These are phyloP conservation scores for Hypoxylon rickii DNA, from an alignment of 495 filamentous ascomycete species.

Conservation along the genomic window DNA sequence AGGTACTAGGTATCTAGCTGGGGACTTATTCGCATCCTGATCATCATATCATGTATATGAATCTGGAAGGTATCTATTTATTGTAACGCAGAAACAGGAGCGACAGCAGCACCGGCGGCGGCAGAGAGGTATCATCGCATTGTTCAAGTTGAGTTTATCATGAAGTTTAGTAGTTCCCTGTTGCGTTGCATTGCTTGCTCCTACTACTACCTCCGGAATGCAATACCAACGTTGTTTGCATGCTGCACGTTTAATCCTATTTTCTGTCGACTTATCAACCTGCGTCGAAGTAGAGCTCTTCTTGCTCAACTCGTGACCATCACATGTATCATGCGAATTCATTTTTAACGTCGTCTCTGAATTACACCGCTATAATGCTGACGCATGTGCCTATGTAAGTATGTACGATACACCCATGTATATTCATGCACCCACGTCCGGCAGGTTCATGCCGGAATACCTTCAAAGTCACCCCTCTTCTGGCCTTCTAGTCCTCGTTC, in stretches of 20 bases:
- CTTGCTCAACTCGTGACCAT: background rate
- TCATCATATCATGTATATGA: background rate
- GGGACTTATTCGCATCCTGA: no score
- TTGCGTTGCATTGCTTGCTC: background rate
- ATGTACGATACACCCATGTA: background rate
- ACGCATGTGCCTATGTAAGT: background rate
- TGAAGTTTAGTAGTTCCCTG: background rate
- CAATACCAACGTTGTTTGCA: background rate
- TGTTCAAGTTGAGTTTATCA: background rate
- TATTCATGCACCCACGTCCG: background rate
- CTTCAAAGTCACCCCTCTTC: background rate
- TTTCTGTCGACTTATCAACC: background rate
- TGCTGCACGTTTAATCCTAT: background rate
- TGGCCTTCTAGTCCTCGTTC: no score
- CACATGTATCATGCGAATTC: constrained; percentile 10
- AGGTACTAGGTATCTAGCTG: no score
- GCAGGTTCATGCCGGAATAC: background rate
- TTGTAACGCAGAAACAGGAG: background rate
- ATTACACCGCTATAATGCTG: background rate
- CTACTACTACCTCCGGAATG: background rate
- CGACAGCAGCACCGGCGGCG: background rate
- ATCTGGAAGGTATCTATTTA: no score
- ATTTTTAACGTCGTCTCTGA: constrained; percentile 3
- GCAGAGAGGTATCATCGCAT: background rate
- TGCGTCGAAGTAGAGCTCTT: no score